Base-by-base conservation (phyloP, 2,329 filamentous ascomycete genomes). In the Lasiodiplodia theobromae region DNA sequence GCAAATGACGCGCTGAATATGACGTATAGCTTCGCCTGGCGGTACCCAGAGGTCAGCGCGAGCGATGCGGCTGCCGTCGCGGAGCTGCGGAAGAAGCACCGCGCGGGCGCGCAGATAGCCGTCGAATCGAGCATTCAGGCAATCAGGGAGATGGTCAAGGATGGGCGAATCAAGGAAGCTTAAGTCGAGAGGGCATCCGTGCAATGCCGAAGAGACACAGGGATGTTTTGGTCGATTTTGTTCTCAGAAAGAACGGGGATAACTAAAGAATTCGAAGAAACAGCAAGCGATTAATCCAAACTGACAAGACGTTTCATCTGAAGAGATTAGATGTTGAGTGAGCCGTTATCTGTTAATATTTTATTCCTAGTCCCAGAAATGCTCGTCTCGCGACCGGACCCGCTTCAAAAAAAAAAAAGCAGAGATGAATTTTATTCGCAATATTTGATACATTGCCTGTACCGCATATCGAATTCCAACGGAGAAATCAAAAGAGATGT, bases 11-110 rank as follows among this genome's bases (percentile, higher is more conserved):
- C 11, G 28, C 47, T 60, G 44, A 21, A 62, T 56, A 80, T 85
- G 79, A 85, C 82, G 14, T 85, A 83, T 70, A 79, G 77, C 25
- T 85, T 85, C 72, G 80, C 84, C 69, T 81, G 80, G 73, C 71
- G 73, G 21, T 71, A 79, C 56, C 77, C 77, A 1, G 69, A 80
- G 53, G 70, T 83, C 3, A 14, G 21, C n/a, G 60, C 77, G 38
- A 76, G 77, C 54, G 79, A 77, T 1, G 78, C 75, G 38, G 75
- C 77, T 16, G 79, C 80, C 74, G 71, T 73, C 16, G 73, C 74
- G 67, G 69, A 76, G 69, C 69, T 78, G 67, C 58, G 67, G 18
- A 70, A 74, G 68, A 75, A 70, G 64, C 37, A 76, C 4, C 75
- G 75, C 57, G 71, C 54, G 3, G 77, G 77, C 73, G 77, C 80